phyloP scores from a whole-genome alignment of 257 asterid genomes.

The Solanum pennellii region DNA sequence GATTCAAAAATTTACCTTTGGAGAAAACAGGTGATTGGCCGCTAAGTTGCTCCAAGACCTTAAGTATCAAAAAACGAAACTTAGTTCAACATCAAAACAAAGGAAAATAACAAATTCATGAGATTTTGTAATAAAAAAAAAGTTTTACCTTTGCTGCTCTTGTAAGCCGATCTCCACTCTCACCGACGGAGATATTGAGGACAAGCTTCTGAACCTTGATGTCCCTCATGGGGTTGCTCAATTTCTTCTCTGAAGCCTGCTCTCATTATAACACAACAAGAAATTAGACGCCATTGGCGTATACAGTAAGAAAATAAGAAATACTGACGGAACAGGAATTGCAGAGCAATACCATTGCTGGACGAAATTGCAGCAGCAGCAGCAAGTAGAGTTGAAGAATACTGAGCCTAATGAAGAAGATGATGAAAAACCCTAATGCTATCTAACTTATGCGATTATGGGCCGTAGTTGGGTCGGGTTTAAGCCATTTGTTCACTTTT shows the following conservation, averaged over 20 bases:
- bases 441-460: background rate
- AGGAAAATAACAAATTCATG: background rate
- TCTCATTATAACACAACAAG: background rate
- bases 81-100: background rate
- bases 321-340: background rate
- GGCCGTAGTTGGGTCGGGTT: background rate
- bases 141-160: slow-evolving; percentile 35
- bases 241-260: slow-evolving; percentile 52
- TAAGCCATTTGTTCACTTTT: background rate
- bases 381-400: background rate
- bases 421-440: background rate
- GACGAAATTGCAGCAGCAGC: background rate
- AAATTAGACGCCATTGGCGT: background rate
- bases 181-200: slow-evolving; percentile 56
- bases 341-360: background rate
- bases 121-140: background rate
- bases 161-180: slow-evolving; percentile 60
- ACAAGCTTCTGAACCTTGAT: slow-evolving; percentile 58
- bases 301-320: background rate
- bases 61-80: background rate
- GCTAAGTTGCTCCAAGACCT: slow-evolving; percentile 55
- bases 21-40: slow-evolving; percentile 52
- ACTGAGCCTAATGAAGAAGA: background rate
- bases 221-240: slow-evolving; percentile 47
- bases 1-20: slow-evolving; percentile 19